Conservation (phyloP, 495 filamentous ascomycete genomes). For the Thermochaetoides thermophila region DNA sequence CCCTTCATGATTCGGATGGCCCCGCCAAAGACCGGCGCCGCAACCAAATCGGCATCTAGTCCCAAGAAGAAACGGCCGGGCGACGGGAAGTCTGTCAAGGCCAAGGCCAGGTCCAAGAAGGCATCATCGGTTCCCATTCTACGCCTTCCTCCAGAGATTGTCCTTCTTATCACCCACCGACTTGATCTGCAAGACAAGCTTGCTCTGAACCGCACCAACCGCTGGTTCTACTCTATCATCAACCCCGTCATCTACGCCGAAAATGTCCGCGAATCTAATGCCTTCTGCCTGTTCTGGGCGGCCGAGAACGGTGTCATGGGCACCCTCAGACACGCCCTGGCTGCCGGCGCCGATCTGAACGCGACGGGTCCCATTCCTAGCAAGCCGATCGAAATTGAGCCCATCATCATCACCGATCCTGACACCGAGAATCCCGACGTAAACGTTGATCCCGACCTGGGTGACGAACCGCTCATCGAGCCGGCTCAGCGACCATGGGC, state of each 20-base stretch:
- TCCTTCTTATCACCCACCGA: slow-evolving; percentile 15
- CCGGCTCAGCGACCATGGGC: slow-evolving; percentile 6
- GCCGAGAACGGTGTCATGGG: slow-evolving; percentile 13
- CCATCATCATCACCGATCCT: not conserved
- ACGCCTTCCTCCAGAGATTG: slow-evolving; percentile 13
- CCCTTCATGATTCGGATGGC: slow-evolving; percentile 2
- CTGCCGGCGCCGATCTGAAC: slow-evolving; percentile 14
- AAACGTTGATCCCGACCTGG: not conserved
- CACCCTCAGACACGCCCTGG: slow-evolving; percentile 14
- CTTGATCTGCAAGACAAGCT: slow-evolving; percentile 9
- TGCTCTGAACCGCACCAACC: slow-evolving; percentile 8
- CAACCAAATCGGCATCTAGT: slow-evolving; percentile 5
- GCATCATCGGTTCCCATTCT: slow-evolving; percentile 6
- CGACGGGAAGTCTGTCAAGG: slow-evolving; percentile 4
- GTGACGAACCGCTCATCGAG: not conserved
- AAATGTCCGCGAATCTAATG: slow-evolving; percentile 7
- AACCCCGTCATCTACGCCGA: slow-evolving; percentile 12
- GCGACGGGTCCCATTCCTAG: slow-evolving; percentile 6
- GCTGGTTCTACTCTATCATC: slow-evolving; percentile 9
- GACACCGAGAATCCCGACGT: not conserved
- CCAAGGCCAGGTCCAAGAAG: slow-evolving; percentile 1
- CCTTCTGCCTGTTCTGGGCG: slow-evolving; percentile 11
- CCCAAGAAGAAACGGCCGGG: slow-evolving; percentile 3
- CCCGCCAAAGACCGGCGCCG: slow-evolving; percentile 2
- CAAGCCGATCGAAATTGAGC: slow-evolving; percentile 1